A percentile compares a stretch with the other conserved stretches of the same genome.
These are phyloP conservation scores for Thraustochytrium striatum DNA, from an alignment of 352 stramenopile genomes.

Conservation along the genomic window DNA sequence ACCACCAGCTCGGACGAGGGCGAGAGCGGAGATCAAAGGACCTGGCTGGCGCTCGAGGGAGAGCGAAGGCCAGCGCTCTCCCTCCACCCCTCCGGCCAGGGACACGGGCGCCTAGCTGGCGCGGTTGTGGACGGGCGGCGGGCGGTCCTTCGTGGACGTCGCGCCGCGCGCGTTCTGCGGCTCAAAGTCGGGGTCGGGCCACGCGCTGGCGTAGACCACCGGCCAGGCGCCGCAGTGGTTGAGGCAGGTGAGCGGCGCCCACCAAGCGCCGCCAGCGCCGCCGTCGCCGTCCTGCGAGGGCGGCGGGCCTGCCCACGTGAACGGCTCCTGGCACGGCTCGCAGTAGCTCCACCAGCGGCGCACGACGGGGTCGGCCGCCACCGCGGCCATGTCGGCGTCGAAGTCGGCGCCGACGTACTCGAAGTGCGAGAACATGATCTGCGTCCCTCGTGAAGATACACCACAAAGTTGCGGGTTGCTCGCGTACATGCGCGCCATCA, in stretches of 20 bases:
- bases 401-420: constrained; percentile 45
- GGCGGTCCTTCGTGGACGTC: not conserved
- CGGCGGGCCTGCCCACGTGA: constrained; percentile 7
- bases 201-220: not conserved
- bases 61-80: too few relatives aligned
- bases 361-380: constrained; percentile 14
- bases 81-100: too few relatives aligned
- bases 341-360: constrained; percentile 33
- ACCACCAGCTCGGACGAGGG: too few relatives aligned
- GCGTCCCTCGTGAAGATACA: constrained; percentile 17
- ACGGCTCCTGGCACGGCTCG: constrained; percentile 34
- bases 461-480: constrained; percentile 38
- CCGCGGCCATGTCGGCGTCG: constrained; percentile 26
- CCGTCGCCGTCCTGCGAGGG: constrained; percentile 1
- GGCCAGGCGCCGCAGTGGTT: constrained; percentile 41
- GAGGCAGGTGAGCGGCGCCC: constrained; percentile 6
- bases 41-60: too few relatives aligned
- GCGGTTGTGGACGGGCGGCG: too few relatives aligned
- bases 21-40: too few relatives aligned
- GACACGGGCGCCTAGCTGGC: too few relatives aligned
- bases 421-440: constrained; percentile 25
- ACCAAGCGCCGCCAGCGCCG: constrained; percentile 5
- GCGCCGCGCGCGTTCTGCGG: not conserved
- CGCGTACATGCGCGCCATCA: constrained; percentile 32
- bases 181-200: constrained; percentile 33